Base-by-base conservation (phyloP, 805 yeast genomes). In the Metschnikowia reukaufii region DNA sequence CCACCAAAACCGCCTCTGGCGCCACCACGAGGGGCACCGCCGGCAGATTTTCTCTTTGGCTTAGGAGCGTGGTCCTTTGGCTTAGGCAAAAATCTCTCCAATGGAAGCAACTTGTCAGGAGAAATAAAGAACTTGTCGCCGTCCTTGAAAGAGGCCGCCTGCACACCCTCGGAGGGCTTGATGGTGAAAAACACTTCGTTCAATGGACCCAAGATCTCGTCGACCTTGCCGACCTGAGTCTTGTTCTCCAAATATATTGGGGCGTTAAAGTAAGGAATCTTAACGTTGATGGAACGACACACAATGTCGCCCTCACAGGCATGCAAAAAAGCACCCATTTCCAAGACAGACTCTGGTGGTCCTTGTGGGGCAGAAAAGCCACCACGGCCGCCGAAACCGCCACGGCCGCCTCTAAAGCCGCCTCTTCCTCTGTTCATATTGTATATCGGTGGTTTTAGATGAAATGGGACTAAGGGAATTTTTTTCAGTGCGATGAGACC, bases 141-240 rank as follows among this genome's bases (percentile, higher is more conserved):
- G 39, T 82, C 86, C 70, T 89, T 89, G 79, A 94, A 94, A 44
- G 96, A 88, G 31, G 79, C 71, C 46, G 99, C 97, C 67, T 87
- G 94, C 44, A 94, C 94, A 64, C 99, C 99, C 65, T 94, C 99
- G 43, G 87, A 77, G 48, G 97, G 94, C 73, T 94, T 94, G 59
- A 94, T 84, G 32, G 99, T 94, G 79, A 94, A 94, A 66, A 80
- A 92, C n/a, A 94, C 97, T 72, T 94, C 99, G 66, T 94, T 94
- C 66, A 94, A 73, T 39, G 99, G 98, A 42, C 99, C 99, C 58
- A 94, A 79, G 54, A 94, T 94, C 77, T 94, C 99, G 67, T 94
- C 99, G 49, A 94, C 96, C 70, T 94, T 94, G 61, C 99, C 99
- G 39, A 94, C 84, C 65, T 86, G 94, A 20, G 96, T 86, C 72